Percentiles rank a stretch among this genome's conserved stretches.
These are phyloP conservation scores for Rubia occidens DNA, from an alignment of 305 asterid species.

Conservation along the genomic window DNA sequence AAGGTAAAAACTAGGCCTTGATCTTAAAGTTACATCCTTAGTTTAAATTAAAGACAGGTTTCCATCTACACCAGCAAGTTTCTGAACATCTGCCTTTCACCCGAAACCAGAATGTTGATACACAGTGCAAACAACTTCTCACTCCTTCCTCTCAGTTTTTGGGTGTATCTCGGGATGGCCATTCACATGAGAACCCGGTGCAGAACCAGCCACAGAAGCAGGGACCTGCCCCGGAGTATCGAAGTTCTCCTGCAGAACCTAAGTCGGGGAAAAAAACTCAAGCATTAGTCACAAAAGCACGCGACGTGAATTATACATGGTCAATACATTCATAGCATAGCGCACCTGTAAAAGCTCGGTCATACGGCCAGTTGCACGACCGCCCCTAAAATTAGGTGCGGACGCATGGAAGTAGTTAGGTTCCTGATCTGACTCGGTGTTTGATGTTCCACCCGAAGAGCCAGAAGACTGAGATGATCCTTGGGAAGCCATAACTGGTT, in stretches of 20 bases:
- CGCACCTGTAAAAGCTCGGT: conserved; percentile 81
- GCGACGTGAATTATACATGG: neutral
- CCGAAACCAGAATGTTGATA: neutral
- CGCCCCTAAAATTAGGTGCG: conserved; percentile 34
- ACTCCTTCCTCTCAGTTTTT: conserved; percentile 18
- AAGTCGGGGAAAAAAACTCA: neutral
- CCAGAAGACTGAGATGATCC: conserved; percentile 31
- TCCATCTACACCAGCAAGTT: neutral
- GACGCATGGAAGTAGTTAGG: conserved; percentile 21
- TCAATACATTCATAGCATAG: neutral
- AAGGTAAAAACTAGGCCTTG: no score
- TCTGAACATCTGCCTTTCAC: no score
- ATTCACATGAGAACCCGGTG: conserved; percentile 17
- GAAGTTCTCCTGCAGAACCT: conserved; percentile 80
- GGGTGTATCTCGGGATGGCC: conserved; percentile 18
- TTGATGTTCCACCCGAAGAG: conserved; percentile 14
- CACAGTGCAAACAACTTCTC: neutral
- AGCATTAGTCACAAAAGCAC: conserved; percentile 7
- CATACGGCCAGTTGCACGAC: conserved; percentile 65
- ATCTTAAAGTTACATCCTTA: neutral
- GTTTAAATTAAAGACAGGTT: neutral
- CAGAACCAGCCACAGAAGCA: conserved; percentile 22
- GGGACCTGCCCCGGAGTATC: conserved; percentile 37
- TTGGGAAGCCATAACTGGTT: neutral
- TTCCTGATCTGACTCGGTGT: conserved; percentile 9